These are phyloP conservation scores for Botrytis deweyae DNA, from an alignment of 2,329 filamentous ascomycete species.

Conservation along the genomic window DNA sequence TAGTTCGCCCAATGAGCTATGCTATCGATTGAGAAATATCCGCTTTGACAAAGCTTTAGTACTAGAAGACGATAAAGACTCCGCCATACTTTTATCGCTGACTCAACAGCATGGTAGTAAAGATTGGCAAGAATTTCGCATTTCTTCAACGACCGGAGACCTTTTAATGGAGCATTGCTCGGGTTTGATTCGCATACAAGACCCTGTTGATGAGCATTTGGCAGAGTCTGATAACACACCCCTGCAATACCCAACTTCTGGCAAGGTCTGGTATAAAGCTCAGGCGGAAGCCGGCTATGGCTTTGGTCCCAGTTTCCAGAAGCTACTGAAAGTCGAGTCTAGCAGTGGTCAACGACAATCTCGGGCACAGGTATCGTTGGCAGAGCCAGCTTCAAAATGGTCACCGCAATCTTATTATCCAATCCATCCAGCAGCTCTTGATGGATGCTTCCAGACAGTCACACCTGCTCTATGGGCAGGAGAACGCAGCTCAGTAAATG, in stretches of 20 bases:
- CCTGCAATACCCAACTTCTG: conserved; percentile 6
- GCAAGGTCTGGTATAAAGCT: conserved; percentile 14
- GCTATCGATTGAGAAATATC: conserved; percentile 14
- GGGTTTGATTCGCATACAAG: conserved; percentile 8
- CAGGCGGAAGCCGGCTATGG: background rate
- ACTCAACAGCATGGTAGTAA: background rate
- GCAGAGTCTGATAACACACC: background rate
- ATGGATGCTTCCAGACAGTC: conserved; percentile 38
- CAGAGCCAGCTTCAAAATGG: conserved; percentile 22
- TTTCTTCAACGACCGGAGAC: background rate
- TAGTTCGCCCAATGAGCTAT: background rate
- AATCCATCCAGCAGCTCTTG: conserved; percentile 40
- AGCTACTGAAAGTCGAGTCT: background rate
- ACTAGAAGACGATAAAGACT: conserved; percentile 3
- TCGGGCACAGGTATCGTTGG: background rate
- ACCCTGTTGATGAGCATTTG: background rate
- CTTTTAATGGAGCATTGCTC: conserved; percentile 11
- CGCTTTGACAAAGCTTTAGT: conserved; percentile 21
- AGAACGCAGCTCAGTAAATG: conserved; percentile 25
- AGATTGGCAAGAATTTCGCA: conserved; percentile 16
- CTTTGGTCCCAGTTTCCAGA: background rate
- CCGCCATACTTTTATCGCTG: background rate
- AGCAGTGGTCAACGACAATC: conserved; percentile 13
- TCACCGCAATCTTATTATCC: conserved; percentile 37
- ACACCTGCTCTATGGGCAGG: conserved; percentile 30